Percentiles rank a stretch among this genome's conserved stretches.
These are phyloP conservation scores for Herpetomonas samuelpessoai DNA, from an alignment of 208 protist species.

Conservation along the genomic window DNA sequence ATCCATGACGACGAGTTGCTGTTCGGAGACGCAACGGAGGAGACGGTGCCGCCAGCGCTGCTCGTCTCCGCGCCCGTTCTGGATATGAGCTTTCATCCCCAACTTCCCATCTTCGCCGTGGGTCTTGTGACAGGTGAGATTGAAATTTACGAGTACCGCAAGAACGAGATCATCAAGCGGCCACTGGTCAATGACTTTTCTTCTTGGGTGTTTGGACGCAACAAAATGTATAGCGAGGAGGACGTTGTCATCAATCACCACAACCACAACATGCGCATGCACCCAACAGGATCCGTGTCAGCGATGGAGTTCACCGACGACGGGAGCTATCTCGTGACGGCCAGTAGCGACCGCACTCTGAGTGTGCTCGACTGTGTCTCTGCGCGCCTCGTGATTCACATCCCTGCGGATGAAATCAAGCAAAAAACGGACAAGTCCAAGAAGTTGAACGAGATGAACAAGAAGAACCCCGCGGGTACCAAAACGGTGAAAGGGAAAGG, in stretches of 20 bases:
- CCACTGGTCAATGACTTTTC: slow-evolving; percentile 65
- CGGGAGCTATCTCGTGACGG: slow-evolving; percentile 75
- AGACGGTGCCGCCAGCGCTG: slow-evolving; percentile 59
- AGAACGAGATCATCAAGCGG: slow-evolving; percentile 62
- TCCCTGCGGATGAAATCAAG: slow-evolving; percentile 32
- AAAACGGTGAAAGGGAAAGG: slow-evolving; percentile 13
- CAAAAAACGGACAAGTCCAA: slow-evolving; percentile 16
- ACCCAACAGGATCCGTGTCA: slow-evolving; percentile 62
- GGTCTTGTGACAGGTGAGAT: slow-evolving; percentile 82
- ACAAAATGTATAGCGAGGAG: slow-evolving; percentile 35
- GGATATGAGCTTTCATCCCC: slow-evolving; percentile 79
- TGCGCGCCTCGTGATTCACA: slow-evolving; percentile 66
- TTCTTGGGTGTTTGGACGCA: slow-evolving; percentile 57
- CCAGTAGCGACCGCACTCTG: slow-evolving; percentile 77
- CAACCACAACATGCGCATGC: slow-evolving; percentile 78
- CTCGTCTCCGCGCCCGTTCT: slow-evolving; percentile 57
- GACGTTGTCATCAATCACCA: slow-evolving; percentile 56
- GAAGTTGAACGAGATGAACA: slow-evolving; percentile 36
- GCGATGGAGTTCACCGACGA: slow-evolving; percentile 90
- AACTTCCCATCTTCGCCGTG: slow-evolving; percentile 61
- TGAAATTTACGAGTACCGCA: slow-evolving; percentile 72
- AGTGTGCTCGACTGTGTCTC: slow-evolving; percentile 84
- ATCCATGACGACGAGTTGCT: slow-evolving; percentile 40
- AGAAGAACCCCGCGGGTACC: slow-evolving; percentile 19
- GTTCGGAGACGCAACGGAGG: slow-evolving; percentile 54